phyloP scores from a whole-genome alignment of 345 rosid genomes.

The Dimocarpus longan region DNA sequence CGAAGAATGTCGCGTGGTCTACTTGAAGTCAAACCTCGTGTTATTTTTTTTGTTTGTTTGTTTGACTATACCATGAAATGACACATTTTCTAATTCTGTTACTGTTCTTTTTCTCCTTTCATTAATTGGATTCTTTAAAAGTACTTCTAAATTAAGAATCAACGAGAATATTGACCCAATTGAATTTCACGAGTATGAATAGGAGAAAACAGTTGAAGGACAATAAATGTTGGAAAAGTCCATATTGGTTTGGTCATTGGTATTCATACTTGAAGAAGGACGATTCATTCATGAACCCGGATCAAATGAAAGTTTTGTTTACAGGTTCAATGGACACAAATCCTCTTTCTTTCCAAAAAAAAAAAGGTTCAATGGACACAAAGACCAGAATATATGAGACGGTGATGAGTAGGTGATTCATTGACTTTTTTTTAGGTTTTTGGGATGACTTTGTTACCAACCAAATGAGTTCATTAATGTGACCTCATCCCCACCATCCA shows the following conservation, averaged over 20 bases:
- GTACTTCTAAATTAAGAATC: background rate
- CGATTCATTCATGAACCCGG: slow-evolving; percentile 10
- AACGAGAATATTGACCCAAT: background rate
- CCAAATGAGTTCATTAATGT: background rate
- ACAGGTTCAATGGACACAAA: slow-evolving; percentile 11
- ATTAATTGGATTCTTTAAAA: background rate
- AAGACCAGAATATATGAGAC: background rate
- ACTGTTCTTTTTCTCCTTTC: background rate
- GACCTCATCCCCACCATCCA: background rate
- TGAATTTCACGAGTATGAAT: background rate
- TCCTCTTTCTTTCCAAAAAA: too few species aligned
- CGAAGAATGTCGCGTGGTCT: background rate
- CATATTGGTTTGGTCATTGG: slow-evolving; percentile 12
- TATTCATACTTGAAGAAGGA: slow-evolving; percentile 13
- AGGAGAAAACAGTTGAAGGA: background rate
- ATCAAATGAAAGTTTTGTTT: background rate
- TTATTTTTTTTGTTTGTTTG: background rate
- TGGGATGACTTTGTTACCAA: background rate
- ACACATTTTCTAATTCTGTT: too few species aligned
- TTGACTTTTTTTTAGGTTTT: background rate
- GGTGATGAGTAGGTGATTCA: background rate
- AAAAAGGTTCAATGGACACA: slow-evolving; percentile 14
- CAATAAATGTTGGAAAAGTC: background rate
- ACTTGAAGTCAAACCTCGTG: slow-evolving; percentile 20
- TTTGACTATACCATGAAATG: background rate